Evolutionary conservation across 768 basidiomycete species (phyloP).

Genomic region (Thelephora ganbajun): DNA sequence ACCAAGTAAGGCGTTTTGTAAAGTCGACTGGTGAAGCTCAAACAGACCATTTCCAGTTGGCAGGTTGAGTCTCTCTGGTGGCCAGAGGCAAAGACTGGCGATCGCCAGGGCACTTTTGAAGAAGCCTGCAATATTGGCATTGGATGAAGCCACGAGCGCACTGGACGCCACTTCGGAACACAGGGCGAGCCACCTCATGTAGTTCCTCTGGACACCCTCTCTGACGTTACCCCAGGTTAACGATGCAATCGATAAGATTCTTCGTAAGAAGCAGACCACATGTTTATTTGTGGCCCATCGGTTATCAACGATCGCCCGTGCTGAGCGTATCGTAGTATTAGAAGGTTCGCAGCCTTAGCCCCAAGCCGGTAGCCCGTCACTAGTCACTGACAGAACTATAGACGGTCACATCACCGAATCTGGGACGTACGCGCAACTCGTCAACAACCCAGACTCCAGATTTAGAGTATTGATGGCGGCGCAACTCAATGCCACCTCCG

Average conservation of each 20-base stretch:
- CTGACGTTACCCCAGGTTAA: constrained; percentile 42
- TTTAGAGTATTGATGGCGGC: constrained; percentile 86
- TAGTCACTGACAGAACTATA: constrained; percentile 11
- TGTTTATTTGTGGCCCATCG: constrained; percentile 86
- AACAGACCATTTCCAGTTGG: constrained; percentile 30
- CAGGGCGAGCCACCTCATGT: constrained; percentile 30
- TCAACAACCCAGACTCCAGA: constrained; percentile 55
- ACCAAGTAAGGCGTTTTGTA: constrained; percentile 40
- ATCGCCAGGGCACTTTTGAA: constrained; percentile 82
- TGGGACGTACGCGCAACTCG: constrained; percentile 67
- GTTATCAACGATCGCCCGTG: constrained; percentile 79
- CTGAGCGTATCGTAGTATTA: constrained; percentile 80
- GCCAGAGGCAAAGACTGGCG: constrained; percentile 69
- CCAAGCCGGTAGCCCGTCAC: not conserved
- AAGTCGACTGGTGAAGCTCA: not conserved
- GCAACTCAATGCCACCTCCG: constrained; percentile 42
- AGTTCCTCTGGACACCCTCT: too few species aligned
- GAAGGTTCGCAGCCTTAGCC: constrained; percentile 38
- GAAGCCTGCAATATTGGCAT: constrained; percentile 74
- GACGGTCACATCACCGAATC: constrained; percentile 72
- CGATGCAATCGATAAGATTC: constrained; percentile 80
- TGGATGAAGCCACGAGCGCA: constrained; percentile 85
- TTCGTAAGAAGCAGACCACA: constrained; percentile 67
- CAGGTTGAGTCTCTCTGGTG: constrained; percentile 57
- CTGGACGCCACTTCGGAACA: constrained; percentile 84